Percentiles rank a stretch among this genome's conserved stretches.
These are phyloP conservation scores for Senna siamea DNA, from an alignment of 306 rosid genomes.

Conservation along the genomic window DNA sequence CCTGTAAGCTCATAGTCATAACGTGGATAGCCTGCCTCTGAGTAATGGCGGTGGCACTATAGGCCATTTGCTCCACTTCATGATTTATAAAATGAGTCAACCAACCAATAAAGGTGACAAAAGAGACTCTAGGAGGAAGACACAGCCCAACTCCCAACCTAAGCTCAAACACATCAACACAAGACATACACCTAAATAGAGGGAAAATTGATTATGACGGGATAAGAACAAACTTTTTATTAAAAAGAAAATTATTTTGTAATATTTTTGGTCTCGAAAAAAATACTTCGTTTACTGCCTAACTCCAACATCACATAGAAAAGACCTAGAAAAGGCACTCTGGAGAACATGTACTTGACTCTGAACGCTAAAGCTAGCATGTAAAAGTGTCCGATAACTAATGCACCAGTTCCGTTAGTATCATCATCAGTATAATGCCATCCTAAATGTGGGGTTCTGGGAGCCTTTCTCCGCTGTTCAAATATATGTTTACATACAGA, in stretches of 20 bases:
- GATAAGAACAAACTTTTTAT: not conserved
- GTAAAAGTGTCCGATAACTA: too few species aligned
- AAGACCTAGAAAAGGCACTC: too few species aligned
- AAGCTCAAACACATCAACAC: conserved; percentile 20
- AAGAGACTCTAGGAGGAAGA: not conserved
- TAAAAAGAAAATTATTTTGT: not conserved
- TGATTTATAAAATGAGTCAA: conserved; percentile 5
- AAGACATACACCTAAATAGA: not conserved
- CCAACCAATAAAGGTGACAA: not conserved
- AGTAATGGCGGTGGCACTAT: not conserved
- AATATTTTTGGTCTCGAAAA: not conserved
- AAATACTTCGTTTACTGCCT: too few species aligned
- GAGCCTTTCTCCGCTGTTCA: not conserved
- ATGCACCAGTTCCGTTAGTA: too few species aligned
- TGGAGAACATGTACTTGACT: too few species aligned
- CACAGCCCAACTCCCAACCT: not conserved
- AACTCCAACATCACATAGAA: too few species aligned
- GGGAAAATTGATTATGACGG: not conserved
- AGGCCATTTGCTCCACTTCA: not conserved
- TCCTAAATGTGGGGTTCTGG: not conserved
- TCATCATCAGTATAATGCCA: not conserved
- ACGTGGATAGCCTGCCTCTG: not conserved
- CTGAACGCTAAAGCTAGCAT: too few species aligned
- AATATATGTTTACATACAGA: not conserved
- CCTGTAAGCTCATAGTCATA: not conserved